phyloP scores from a whole-genome alignment of 2,329 filamentous ascomycete species.

The Dothistroma pini region DNA sequence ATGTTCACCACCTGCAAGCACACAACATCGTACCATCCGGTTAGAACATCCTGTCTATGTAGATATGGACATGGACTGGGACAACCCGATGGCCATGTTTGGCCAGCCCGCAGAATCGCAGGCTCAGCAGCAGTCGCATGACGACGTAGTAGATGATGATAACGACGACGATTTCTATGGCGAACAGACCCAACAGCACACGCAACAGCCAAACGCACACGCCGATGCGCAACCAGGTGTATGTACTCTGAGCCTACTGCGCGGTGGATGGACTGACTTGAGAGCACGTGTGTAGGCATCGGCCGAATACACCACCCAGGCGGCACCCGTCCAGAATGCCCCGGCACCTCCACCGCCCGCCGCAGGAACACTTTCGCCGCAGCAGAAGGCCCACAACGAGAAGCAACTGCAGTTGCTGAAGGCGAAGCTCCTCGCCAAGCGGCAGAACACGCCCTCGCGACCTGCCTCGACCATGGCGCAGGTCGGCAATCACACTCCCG shows the following conservation, averaged over 20 bases:
- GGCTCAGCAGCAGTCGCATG: constrained; percentile 7
- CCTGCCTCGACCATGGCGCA: neutral
- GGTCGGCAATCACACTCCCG: neutral
- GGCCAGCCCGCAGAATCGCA: constrained; percentile 6
- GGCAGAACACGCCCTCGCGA: constrained; percentile 18
- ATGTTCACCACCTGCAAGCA: neutral
- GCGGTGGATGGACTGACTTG: constrained; percentile 21
- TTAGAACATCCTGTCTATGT: neutral
- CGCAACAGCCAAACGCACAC: neutral
- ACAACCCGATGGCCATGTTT: constrained; percentile 22
- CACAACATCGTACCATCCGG: neutral
- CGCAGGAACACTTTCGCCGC: neutral
- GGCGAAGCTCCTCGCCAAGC: constrained; percentile 27
- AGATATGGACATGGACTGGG: constrained; percentile 22
- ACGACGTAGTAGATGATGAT: constrained; percentile 21
- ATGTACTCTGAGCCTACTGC: constrained; percentile 7
- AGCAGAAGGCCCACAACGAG: constrained; percentile 27
- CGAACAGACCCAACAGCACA: constrained; percentile 9
- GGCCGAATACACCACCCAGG: neutral
- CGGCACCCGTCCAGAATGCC: neutral
- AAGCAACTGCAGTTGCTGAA: constrained; percentile 33
- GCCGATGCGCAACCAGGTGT: constrained; percentile 19
- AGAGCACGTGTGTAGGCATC: constrained; percentile 12
- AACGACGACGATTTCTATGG: constrained; percentile 25
- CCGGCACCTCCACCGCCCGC: neutral